Evolutionary conservation across 2,329 filamentous ascomycete species (phyloP).

Genomic region (Blastomyces parvus): DNA sequence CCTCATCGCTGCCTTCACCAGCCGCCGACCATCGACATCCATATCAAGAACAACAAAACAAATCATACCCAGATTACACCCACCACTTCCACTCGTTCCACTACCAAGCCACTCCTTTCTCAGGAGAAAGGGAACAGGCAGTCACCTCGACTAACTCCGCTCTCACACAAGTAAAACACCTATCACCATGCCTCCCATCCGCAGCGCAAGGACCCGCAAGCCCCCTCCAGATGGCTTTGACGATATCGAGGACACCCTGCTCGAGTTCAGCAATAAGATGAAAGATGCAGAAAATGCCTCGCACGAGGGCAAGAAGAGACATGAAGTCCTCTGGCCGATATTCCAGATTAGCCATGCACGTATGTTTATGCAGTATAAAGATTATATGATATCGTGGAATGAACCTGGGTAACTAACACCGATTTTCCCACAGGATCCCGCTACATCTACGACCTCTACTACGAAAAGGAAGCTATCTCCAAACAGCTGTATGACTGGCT

Average conservation of each 20-base stretch:
- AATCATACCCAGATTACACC: background rate
- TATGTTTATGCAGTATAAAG: conserved; percentile 31
- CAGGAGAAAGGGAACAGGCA: background rate
- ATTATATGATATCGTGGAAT: background rate
- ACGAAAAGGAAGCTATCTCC: conserved; percentile 92
- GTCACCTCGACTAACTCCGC: no score
- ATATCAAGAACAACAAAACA: background rate
- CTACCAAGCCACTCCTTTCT: background rate
- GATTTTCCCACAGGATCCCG: conserved; percentile 45
- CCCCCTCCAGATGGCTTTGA: conserved; percentile 58
- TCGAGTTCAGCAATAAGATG: conserved; percentile 60
- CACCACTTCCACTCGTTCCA: background rate
- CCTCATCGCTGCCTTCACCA: conserved; percentile 2
- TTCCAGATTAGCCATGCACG: conserved; percentile 96
- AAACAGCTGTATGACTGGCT: conserved; percentile 91
- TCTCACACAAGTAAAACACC: background rate
- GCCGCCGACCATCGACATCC: background rate
- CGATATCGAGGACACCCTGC: conserved; percentile 58
- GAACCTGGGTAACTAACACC: background rate
- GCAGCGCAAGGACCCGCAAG: conserved; percentile 51
- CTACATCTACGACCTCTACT: conserved; percentile 97
- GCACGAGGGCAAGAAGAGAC: conserved; percentile 67
- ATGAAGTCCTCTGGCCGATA: conserved; percentile 92
- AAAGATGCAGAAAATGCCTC: conserved; percentile 81
- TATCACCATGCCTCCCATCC: conserved; percentile 49